These are phyloP conservation scores for Pseudogymnoascus sp. DNA, from an alignment of 2,329 filamentous ascomycete genomes.

Conservation along the genomic window DNA sequence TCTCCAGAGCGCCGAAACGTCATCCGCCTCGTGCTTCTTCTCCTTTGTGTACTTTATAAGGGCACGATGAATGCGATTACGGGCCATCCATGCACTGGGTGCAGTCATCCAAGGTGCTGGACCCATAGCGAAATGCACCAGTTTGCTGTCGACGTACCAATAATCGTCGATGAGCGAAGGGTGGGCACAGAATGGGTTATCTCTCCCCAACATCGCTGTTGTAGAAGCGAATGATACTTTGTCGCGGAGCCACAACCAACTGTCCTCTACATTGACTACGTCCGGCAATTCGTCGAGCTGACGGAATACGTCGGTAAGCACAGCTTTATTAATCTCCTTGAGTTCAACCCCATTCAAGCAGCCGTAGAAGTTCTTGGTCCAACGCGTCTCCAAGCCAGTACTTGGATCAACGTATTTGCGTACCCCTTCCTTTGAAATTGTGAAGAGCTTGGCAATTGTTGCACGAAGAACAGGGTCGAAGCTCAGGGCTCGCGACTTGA, in stretches of 20 bases:
- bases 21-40: too few relatives aligned
- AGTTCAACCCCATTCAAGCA: too few relatives aligned
- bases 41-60: too few relatives aligned
- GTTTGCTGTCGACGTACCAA: conserved; percentile 24
- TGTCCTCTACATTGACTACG: conserved; percentile 28
- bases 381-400: too few relatives aligned
- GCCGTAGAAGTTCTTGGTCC: too few relatives aligned
- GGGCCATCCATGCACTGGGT: too few relatives aligned
- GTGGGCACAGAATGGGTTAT: conserved; percentile 35
- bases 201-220: conserved; percentile 36
- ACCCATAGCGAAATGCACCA: too few relatives aligned
- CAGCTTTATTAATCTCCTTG: conserved; percentile 25
- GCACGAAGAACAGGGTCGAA: conserved; percentile 34
- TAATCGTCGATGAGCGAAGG: conserved; percentile 32
- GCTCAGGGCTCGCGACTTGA: conserved; percentile 35
- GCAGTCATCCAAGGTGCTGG: too few relatives aligned
- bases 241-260: conserved; percentile 35
- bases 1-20: too few relatives aligned
- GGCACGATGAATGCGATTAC: too few relatives aligned
- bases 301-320: conserved; percentile 30
- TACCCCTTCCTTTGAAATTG: conserved; percentile 31
- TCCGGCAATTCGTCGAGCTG: conserved; percentile 24
- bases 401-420: conserved; percentile 13
- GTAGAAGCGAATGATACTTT: conserved; percentile 34
- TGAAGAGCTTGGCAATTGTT: too few relatives aligned